phyloP scores from a whole-genome alignment of 2,329 filamentous ascomycete genomes.

The Sporothrix globosa region DNA sequence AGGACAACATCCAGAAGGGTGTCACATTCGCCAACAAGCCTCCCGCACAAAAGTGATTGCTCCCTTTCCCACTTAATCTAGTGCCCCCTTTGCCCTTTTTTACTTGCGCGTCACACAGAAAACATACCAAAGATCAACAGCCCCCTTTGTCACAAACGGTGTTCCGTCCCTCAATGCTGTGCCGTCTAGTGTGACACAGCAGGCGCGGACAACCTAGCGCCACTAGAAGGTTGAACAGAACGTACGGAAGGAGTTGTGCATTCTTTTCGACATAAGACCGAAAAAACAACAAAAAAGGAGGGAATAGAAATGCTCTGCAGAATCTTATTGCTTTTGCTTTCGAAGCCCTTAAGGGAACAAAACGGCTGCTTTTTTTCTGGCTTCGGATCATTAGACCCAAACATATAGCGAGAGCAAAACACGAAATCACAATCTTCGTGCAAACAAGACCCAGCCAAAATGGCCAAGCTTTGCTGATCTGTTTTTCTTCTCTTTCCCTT shows the following conservation, averaged over 20 bases:
- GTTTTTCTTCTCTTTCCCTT: constrained; percentile 34
- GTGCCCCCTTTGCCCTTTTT: constrained; percentile 29
- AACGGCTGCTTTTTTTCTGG: constrained; percentile 24
- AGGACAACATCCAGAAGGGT: constrained; percentile 94
- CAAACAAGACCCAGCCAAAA: constrained; percentile 18
- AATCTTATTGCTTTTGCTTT: constrained; percentile 27
- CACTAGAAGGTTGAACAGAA: constrained; percentile 15
- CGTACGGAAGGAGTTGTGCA: constrained; percentile 12
- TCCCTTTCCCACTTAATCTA: constrained; percentile 39
- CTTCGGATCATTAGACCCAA: constrained; percentile 34
- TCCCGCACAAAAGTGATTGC: constrained; percentile 78
- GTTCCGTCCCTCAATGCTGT: constrained; percentile 5
- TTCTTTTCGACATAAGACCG: constrained; percentile 24
- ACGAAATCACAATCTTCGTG: constrained; percentile 23
- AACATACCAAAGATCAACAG: constrained; percentile 21
- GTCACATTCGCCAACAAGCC: constrained; percentile 82
- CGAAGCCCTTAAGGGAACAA: constrained; percentile 15
- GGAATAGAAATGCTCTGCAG: constrained; percentile 29
- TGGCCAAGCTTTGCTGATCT: constrained; percentile 40
- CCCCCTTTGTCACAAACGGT: constrained; percentile 12
- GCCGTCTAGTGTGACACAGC: constrained; percentile 28
- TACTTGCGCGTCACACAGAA: constrained; percentile 13
- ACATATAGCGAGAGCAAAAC: constrained; percentile 33
- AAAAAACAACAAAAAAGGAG: constrained; percentile 21
- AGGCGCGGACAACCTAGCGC: not conserved